phyloP scores from a whole-genome alignment of 768 basidiomycete species.

The Suillus alpinus region DNA sequence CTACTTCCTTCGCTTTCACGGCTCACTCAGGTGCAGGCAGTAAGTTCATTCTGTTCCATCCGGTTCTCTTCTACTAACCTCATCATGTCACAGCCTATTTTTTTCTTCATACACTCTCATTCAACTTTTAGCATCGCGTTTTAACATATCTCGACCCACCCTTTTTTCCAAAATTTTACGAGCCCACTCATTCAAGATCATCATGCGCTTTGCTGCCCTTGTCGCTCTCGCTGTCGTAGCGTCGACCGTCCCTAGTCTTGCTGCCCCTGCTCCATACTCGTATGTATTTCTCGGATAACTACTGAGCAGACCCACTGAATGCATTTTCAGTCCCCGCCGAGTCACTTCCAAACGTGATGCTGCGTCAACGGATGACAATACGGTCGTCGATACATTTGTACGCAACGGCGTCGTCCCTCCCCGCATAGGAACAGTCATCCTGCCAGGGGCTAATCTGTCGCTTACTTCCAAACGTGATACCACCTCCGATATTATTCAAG shows the following conservation, averaged over 20 bases:
- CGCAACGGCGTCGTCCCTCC: background rate
- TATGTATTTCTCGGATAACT: background rate
- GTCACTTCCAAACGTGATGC: background rate
- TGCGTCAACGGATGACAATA: background rate
- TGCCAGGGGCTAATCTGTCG: background rate
- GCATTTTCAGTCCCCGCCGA: background rate
- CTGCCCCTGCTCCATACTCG: background rate
- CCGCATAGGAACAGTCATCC: background rate
- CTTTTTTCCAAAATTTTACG: background rate
- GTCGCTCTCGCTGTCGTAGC: background rate
- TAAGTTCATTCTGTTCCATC: background rate
- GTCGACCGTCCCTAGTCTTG: background rate
- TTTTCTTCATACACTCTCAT: background rate
- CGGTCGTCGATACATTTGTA: background rate
- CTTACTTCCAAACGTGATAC: background rate
- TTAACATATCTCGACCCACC: background rate
- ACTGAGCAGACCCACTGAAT: background rate
- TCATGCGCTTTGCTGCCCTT: background rate
- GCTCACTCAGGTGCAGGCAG: conserved; percentile 1
- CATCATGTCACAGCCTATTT: background rate
- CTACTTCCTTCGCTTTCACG: background rate
- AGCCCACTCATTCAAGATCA: background rate
- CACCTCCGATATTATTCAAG: background rate
- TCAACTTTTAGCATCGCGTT: background rate
- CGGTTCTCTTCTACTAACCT: background rate